Percentiles rank a stretch among this genome's conserved stretches.
Conservation (phyloP, 1,284 basidiomycete species). For the Puccinia horiana region DNA sequence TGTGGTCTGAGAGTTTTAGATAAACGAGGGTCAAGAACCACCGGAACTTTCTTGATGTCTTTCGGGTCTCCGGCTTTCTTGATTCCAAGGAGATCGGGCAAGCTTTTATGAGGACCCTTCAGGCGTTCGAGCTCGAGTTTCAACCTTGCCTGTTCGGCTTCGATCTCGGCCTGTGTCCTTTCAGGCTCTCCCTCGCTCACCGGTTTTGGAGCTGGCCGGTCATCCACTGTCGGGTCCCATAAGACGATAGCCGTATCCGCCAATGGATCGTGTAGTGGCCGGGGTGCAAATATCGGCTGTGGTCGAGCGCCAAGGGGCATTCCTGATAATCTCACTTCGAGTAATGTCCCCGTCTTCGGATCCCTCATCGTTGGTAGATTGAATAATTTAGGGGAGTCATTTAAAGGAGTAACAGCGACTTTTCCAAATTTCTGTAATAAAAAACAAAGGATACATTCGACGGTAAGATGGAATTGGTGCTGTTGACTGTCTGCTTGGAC, state of each 20-base stretch:
- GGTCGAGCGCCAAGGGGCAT: constrained; percentile 83
- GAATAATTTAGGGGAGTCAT: constrained; percentile 63
- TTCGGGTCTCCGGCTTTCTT: constrained; percentile 62
- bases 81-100: constrained; percentile 76
- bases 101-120: constrained; percentile 74
- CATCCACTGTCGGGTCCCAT: constrained; percentile 94
- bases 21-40: constrained; percentile 89
- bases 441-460: no score
- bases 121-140: constrained; percentile 62
- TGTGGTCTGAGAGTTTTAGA: constrained; percentile 88
- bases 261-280: constrained; percentile 95
- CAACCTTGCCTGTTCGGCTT: constrained; percentile 33
- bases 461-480: neutral
- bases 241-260: constrained; percentile 95
- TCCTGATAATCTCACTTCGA: constrained; percentile 70
- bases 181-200: constrained; percentile 28
- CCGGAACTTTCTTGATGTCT: constrained; percentile 75
- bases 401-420: constrained; percentile 32
- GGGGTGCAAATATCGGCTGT: constrained; percentile 76
- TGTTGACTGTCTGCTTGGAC: neutral
- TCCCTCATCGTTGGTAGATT: constrained; percentile 83
- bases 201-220: constrained; percentile 65
- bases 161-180: constrained; percentile 64
- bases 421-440: constrained; percentile 34
- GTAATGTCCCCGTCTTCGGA: constrained; percentile 69